Percentiles rank a stretch among this genome's conserved stretches.
These are phyloP conservation scores for Ochetophila trinervis DNA, from an alignment of 306 rosid genomes.

Conservation along the genomic window DNA sequence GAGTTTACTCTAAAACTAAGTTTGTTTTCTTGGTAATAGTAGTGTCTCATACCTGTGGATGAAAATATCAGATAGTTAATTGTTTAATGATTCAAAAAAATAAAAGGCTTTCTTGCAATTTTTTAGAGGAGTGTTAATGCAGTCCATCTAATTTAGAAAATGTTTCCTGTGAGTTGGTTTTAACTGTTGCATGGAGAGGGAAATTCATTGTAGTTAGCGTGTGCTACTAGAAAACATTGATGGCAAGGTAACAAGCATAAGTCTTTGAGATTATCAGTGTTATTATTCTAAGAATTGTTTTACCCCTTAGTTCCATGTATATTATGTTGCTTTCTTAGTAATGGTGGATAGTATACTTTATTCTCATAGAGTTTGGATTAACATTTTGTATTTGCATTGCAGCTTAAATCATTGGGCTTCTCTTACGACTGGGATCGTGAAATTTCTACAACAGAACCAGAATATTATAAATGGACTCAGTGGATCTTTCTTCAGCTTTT, in stretches of 20 bases:
- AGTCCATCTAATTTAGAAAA: slow-evolving; percentile 10
- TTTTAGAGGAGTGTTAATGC: slow-evolving; percentile 1
- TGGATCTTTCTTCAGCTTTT: slow-evolving; percentile 96
- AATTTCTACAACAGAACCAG: slow-evolving; percentile 88
- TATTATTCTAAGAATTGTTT: not conserved
- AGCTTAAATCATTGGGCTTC: slow-evolving; percentile 94
- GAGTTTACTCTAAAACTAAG: not conserved
- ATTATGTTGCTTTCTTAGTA: slow-evolving; percentile 19
- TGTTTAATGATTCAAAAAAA: slow-evolving; percentile 8
- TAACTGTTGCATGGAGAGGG: slow-evolving; percentile 5
- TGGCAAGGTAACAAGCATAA: not conserved
- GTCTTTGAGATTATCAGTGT: not conserved
- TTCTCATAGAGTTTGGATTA: slow-evolving; percentile 20
- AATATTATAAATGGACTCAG: slow-evolving; percentile 94
- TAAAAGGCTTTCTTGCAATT: not conserved
- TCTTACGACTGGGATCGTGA: slow-evolving; percentile 99
- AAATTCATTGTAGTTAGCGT: slow-evolving; percentile 7
- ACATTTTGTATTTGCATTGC: slow-evolving; percentile 33
- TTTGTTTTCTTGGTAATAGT: slow-evolving; percentile 7
- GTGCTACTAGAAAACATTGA: not conserved
- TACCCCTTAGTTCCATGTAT: slow-evolving; percentile 4
- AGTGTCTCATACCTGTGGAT: not conserved
- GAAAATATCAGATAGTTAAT: slow-evolving; percentile 2
- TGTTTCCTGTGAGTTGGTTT: slow-evolving; percentile 10
- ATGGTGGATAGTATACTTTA: slow-evolving; percentile 16